Conservation (phyloP, 768 basidiomycete species). For the Suillus sp. region DNA sequence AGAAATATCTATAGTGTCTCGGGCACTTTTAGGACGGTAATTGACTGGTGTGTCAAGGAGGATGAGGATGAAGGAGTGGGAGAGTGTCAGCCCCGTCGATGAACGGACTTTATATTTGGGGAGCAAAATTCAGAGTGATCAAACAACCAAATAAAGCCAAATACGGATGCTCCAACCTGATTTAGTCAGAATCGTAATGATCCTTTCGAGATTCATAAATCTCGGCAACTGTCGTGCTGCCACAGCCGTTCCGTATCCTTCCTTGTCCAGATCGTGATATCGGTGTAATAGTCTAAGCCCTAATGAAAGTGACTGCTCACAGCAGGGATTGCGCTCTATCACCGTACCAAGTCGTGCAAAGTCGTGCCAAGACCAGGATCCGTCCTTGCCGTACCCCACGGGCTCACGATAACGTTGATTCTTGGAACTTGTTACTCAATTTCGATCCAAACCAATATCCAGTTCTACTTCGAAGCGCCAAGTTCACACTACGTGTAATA, state of each 20-base stretch:
- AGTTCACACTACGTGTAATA: constrained; percentile 6
- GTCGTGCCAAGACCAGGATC: not conserved
- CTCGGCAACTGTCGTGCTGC: constrained; percentile 22
- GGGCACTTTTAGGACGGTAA: constrained; percentile 18
- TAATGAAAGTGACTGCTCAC: constrained; percentile 1
- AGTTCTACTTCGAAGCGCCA: not conserved
- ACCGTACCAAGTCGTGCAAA: not conserved
- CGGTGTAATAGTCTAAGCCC: not conserved
- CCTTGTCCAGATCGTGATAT: constrained; percentile 18
- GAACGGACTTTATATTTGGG: constrained; percentile 38
- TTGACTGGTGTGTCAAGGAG: constrained; percentile 16
- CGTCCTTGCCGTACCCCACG: not conserved
- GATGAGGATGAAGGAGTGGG: constrained; percentile 33
- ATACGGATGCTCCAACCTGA: constrained; percentile 18
- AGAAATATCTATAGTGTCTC: constrained; percentile 29
- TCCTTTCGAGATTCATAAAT: constrained; percentile 21
- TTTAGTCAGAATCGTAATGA: constrained; percentile 26
- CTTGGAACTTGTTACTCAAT: not conserved
- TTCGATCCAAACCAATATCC: not conserved
- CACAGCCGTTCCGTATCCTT: constrained; percentile 21
- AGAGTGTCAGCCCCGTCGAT: constrained; percentile 29
- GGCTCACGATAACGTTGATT: not conserved
- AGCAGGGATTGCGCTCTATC: constrained; percentile 1
- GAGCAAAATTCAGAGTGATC: constrained; percentile 30
- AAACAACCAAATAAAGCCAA: constrained; percentile 29